Evolutionary conservation across 2,329 filamentous ascomycete genomes (phyloP).

Genomic region (Neofusicoccum sp.): DNA sequence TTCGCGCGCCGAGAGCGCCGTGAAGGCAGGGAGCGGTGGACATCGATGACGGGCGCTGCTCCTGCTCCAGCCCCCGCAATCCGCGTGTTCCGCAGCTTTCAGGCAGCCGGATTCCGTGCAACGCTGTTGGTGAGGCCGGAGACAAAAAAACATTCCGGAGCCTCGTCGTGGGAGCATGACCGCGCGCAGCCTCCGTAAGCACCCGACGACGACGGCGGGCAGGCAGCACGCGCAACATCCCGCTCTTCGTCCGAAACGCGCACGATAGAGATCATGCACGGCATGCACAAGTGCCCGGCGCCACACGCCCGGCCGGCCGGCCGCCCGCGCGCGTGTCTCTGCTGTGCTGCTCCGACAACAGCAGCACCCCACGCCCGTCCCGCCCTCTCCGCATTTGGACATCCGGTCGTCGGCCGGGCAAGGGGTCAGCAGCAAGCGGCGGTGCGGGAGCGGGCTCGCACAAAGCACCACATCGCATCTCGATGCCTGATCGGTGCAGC

Average conservation of each 20-base stretch:
- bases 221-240: background rate
- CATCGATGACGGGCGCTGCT: background rate
- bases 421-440: background rate
- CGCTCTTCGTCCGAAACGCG: background rate
- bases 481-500: conserved; percentile 4
- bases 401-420: background rate
- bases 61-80: conserved; percentile 1
- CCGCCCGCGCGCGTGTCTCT: background rate
- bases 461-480: background rate
- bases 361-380: background rate
- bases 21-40: background rate
- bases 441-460: background rate
- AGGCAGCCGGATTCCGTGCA: conserved; percentile 6
- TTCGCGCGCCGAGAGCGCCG: background rate
- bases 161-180: background rate
- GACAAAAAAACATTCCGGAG: conserved; percentile 5
- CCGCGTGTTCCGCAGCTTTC: conserved; percentile 9
- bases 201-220: background rate
- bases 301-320: background rate
- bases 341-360: background rate
- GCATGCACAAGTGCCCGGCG: conserved; percentile 8
- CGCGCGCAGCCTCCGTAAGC: background rate
- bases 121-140: background rate
- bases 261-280: conserved; percentile 4
- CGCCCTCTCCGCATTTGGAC: background rate